phyloP scores from a whole-genome alignment of 202 grass and related monocot species.

The Panicum hallii region DNA sequence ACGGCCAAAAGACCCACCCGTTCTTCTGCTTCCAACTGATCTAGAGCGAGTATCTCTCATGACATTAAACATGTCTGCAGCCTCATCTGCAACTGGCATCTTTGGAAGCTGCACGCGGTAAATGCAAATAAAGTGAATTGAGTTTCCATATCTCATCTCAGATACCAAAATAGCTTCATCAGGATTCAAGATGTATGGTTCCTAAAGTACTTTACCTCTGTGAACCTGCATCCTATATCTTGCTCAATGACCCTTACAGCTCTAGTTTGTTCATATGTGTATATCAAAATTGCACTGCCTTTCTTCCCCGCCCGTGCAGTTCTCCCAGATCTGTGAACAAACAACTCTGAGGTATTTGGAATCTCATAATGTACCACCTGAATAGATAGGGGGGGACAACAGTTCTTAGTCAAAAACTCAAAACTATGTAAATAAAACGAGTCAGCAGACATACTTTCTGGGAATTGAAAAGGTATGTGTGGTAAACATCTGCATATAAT shows the following conservation, averaged over 20 bases:
- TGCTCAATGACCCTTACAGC: slow-evolving; percentile 77
- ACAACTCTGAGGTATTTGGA: slow-evolving; percentile 84
- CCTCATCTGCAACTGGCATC: slow-evolving; percentile 53
- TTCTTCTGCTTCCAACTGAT: slow-evolving; percentile 48
- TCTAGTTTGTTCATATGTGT: slow-evolving; percentile 71
- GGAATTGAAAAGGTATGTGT: slow-evolving; percentile 1
- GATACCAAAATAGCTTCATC: neutral
- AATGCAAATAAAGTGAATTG: slow-evolving; percentile 36
- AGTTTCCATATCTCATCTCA: slow-evolving; percentile 5
- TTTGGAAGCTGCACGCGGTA: slow-evolving; percentile 67
- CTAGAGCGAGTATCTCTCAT: slow-evolving; percentile 50
- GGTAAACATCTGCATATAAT: slow-evolving; percentile 19
- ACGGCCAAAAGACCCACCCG: slow-evolving; percentile 47
- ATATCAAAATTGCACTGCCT: slow-evolving; percentile 81
- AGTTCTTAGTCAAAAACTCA: slow-evolving; percentile 19
- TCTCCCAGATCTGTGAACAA: slow-evolving; percentile 89
- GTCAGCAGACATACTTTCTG: neutral
- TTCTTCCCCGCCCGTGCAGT: slow-evolving; percentile 90
- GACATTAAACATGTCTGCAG: slow-evolving; percentile 64
- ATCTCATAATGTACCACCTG: slow-evolving; percentile 88
- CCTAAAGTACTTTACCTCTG: slow-evolving; percentile 55
- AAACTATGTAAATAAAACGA: slow-evolving; percentile 33
- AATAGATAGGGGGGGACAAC: slow-evolving; percentile 4
- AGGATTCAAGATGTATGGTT: slow-evolving; percentile 27
- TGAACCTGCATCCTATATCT: slow-evolving; percentile 88